Evolutionary conservation across 345 rosid genomes (phyloP), one percentile per base, ranked within the genome.

Genomic region (Euphorbia lathyris): DNA sequence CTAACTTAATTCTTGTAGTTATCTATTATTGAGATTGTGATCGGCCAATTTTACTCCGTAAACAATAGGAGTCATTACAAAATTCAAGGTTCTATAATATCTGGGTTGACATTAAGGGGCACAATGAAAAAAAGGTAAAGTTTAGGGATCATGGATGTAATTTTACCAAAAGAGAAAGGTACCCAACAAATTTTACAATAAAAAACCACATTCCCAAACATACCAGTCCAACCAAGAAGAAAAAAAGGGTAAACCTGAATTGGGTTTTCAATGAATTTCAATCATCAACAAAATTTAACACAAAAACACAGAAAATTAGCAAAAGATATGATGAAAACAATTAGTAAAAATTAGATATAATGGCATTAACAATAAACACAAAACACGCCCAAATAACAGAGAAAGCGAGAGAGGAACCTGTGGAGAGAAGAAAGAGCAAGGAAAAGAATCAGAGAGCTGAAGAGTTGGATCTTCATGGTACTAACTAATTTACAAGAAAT

Each of bases 391-490:
- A 36, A 14, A 45, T 7, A 13, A 42, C 0, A 58, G 2, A 58
- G 0, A 30, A 1, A 56, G 50, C 14, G 2, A 26, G 13, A 45
- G 34, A 65, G 19, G 34, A 65, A 65, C 56, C 56, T 45, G 68
- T 1, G 43, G 10, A 64, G 53, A 64, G 77, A 71, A 64, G 77
- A 71, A 17, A 77, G 64, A 52, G 62, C 63, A 59, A 78, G 52
- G 79, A 72, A 67, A 71, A 81, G 58, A 71, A 71, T 59, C 74
- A 76, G 32, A 67, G 63, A 51, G 77, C 74, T 36, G 7, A 50
- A 42, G 4, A 69, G 38, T 17, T 56, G 70, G 51, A 70, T 52
- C 68, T 59, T 80, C 84, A 74, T 78, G 45, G 64, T 63, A 51
- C 40, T 45, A 0, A 9, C 42, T 59, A 30, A 30, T 10, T 42